Evolutionary conservation across 768 basidiomycete genomes (phyloP).

Genomic region (Boletus speciosus): DNA sequence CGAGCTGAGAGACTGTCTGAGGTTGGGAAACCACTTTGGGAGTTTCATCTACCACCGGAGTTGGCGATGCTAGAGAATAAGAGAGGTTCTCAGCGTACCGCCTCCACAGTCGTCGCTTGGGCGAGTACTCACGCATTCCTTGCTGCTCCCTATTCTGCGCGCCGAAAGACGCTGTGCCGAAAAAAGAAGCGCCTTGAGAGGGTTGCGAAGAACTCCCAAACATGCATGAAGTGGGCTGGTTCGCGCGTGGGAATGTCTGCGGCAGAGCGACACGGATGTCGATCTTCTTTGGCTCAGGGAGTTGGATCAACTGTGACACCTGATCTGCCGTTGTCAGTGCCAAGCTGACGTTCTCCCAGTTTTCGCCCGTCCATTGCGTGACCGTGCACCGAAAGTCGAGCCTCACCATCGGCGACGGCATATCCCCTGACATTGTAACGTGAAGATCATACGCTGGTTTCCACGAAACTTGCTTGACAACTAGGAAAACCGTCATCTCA

Average conservation of each 20-base stretch:
- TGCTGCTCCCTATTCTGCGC: no score
- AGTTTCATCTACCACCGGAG: neutral
- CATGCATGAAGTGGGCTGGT: no score
- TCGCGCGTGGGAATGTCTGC: neutral
- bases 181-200: no score
- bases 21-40: neutral
- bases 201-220: no score
- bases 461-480: constrained; percentile 17
- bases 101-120: no score
- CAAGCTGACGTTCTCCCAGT: constrained; percentile 28
- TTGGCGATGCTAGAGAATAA: neutral
- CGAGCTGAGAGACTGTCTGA: constrained; percentile 9
- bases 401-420: constrained; percentile 12
- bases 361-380: constrained; percentile 29
- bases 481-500: neutral
- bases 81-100: no score
- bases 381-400: constrained; percentile 31
- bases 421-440: constrained; percentile 5
- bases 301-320: constrained; percentile 14
- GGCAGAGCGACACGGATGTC: constrained; percentile 9
- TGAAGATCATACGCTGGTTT: constrained; percentile 20
- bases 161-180: no score
- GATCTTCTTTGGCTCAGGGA: constrained; percentile 22
- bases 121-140: no score
- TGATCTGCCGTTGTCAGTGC: constrained; percentile 24